Conservation (phyloP, 2,329 filamentous ascomycete species). For the Sclerotinia nivalis region DNA sequence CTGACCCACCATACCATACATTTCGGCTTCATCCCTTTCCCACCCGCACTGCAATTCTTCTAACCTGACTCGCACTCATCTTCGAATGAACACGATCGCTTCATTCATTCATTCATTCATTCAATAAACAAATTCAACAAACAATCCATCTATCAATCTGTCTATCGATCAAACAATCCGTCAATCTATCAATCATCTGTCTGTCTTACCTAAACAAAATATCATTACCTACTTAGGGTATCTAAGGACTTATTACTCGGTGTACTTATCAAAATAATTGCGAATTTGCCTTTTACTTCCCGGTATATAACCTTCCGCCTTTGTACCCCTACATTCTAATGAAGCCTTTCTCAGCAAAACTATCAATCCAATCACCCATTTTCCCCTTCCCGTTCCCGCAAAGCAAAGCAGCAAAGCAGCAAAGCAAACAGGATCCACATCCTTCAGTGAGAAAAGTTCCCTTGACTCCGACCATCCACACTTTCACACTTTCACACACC, state of each 20-base stretch:
- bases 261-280: background rate
- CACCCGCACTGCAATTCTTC: background rate
- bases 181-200: background rate
- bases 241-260: background rate
- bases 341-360: background rate
- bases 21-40: background rate
- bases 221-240: too few species aligned
- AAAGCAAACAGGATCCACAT: background rate
- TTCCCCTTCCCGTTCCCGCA: background rate
- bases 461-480: slow-evolving; percentile 1
- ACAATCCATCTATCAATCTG: background rate
- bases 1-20: background rate
- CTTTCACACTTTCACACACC: too few species aligned
- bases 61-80: background rate
- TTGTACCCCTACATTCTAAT: background rate
- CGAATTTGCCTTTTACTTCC: background rate
- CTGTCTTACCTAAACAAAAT: background rate
- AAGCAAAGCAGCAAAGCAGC: too few species aligned
- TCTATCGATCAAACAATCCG: background rate
- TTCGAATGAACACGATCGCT: too few species aligned
- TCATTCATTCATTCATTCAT: background rate
- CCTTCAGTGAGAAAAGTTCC: background rate
- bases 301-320: background rate
- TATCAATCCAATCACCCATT: background rate
- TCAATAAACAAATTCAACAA: background rate